Base-by-base conservation (phyloP, 2,329 filamentous ascomycete species). In the Alternaria brassicae region DNA sequence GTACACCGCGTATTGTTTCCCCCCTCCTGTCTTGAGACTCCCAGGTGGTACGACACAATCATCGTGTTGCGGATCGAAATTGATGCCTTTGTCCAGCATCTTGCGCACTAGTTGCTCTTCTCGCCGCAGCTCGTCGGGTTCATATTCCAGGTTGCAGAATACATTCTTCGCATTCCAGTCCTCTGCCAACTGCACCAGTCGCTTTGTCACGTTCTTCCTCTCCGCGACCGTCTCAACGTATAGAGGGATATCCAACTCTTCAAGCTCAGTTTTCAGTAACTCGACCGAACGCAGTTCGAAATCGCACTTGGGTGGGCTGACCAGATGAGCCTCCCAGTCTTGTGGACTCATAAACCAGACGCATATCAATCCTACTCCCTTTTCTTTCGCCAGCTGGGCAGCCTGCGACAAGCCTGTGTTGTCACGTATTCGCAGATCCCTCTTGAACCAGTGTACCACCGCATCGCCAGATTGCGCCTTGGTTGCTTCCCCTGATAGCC, bases 381-480 rank as follows among this genome's bases (percentile, higher is more conserved):
- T 83, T 36, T 87, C 83, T 58, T 86, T 88, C 1, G 92, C 91
- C 48, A 84, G 83, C 57, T 87, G 79, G 55, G 85, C 88, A 0
- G 93, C 93, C 61, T 88, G 77, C 32, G 85, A 83, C 23, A 97
- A 77, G 0, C 86, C 86, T 8, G 85, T 89, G 74, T 96, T 97
- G 75, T 97, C 93, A 0, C 79, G 77, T 2, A 85, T 82, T 3
- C 93, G 85, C 50, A 96, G 78, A 74, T 97, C 93, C 71, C 86
- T 88, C 78, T 95, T 96, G 81, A 94, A 97, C 93, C 93, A 97
- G 78, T 96, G 91, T 0, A 96, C 86, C 0, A 96, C 89, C 0
- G 88, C 86, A 25, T 86, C 80, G 28, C 85, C 85, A 0, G 83
- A 79, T 1, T 79, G 62, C 42, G 47, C 50, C 30, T 41, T 19